Evolutionary conservation across 352 stramenopile genomes (phyloP), one percentile per base, ranked within the genome.

Genomic region (Phytopythium ostracodes): DNA sequence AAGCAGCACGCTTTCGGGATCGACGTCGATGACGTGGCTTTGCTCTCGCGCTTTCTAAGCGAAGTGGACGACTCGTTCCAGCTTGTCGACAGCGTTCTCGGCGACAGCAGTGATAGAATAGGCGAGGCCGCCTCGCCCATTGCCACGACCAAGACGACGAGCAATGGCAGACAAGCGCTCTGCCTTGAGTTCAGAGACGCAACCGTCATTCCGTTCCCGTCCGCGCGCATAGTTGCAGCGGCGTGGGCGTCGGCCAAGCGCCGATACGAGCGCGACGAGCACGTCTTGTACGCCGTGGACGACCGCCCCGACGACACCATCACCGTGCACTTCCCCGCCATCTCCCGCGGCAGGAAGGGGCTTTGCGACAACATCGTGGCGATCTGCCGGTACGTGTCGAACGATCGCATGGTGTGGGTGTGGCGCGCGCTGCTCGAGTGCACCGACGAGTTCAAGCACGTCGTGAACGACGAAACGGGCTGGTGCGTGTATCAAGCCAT

Each of bases 391-490:
- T 86, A 81, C 43, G 44, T 71, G 9, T 69, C 82, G 20, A 49
- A 38, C 1, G 60, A 74, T 12, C 65, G 79, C 10, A 69, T 86
- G 66, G 71, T 86, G 64, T 44, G 82, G 9, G 74, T 84, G 31
- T 88, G 78, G 78, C 72, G 76, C 20, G 62, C 65, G 2, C 58
- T 75, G 0, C 70, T 66, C 0, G 65, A 82, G 40, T 66, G 71
- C 22, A 68, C 72, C 57, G 59, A 68, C 2, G 6, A 63, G 24
- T 66, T 71, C 24, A 67, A 53, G n/a, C 66, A 69, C 2, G 69
- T 85, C 63, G 68, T 68, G 25, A 71, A 69, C 42, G 75, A 87
- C 38, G 73, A 89, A 29, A 85, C 72, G 2, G 75, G 75, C 1
- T 85, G 77, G 77, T 73, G 67, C 24, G 64, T 82, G 10, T 66